Evolutionary conservation across 129 eudicot genomes (phyloP), one percentile per base, ranked within the genome.

Genomic region (Deinandra increscens): DNA sequence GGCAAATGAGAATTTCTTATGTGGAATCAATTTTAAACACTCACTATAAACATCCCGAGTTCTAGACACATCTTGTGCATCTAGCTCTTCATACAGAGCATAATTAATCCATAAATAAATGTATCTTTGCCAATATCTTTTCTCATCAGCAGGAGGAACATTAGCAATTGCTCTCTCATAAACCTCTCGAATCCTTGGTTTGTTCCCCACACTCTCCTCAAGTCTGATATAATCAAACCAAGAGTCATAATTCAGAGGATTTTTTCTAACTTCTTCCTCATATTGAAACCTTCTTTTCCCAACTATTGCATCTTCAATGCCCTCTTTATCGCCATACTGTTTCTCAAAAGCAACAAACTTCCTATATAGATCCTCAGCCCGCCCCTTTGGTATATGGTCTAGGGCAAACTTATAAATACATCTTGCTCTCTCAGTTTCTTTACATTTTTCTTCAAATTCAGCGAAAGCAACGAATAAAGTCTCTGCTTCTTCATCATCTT

Each of bases 301-400:
- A 10, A 92, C 91, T 55, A 92, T 89, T 5, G 96, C 98, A 83
- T 92, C 96, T 79, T 92, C 98, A 38, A 92, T 89, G 19, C 98
- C 98, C n/a, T 84, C 96, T 81, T 63, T 70, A 50, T 89, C 98
- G 20, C 98, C 98, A 78, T 86, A 92, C 71, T 89, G 96, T 80
- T 92, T 92, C 81, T 92, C 98, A 66, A 92, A 92, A 3, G 95
- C 96, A 11, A 92, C 96, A 80, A 88, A 92, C 76, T 92, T 92
- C 78, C 80, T 92, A 70, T 84, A 92, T 8, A 92, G 62, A 69
- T 92, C 95, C 78, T 92, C 98, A 0, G 98, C 95, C 74, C 98
- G 75, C 12, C 95, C 96, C 51, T 92, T 88, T 0, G 98, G 98
- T 38, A 92, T 92, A 79, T 84, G 96, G 79, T 89, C 96, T 45